A percentile compares a stretch with the other conserved stretches of the same genome.
phyloP scores from a whole-genome alignment of 2,329 filamentous ascomycete species.

The Tolypocladium nubicola region DNA sequence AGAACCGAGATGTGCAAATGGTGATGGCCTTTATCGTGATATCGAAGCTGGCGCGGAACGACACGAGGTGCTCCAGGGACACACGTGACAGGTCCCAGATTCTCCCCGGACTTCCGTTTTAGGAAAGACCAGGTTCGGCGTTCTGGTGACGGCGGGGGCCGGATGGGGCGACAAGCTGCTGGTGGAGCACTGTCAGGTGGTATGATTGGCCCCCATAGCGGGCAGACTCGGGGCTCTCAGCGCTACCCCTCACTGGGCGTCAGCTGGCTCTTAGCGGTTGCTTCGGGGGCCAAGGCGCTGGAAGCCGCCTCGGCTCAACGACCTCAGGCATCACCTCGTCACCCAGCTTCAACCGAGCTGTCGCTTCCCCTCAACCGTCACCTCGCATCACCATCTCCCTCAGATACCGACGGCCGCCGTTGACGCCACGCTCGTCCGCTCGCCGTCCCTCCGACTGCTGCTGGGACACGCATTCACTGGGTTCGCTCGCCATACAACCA shows the following conservation, averaged over 20 bases:
- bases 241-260: background rate
- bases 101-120: background rate
- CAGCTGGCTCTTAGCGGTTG: background rate
- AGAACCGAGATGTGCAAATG: too few relatives aligned
- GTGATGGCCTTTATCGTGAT: too few relatives aligned
- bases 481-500: background rate
- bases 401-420: background rate
- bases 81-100: too few relatives aligned
- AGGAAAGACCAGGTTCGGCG: background rate
- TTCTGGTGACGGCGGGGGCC: background rate
- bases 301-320: background rate
- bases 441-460: background rate
- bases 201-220: background rate
- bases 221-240: background rate
- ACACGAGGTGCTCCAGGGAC: too few relatives aligned
- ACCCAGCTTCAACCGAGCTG: background rate
- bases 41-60: too few relatives aligned
- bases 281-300: background rate
- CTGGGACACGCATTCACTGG: background rate
- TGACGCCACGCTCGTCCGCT: background rate
- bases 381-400: background rate
- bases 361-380: background rate
- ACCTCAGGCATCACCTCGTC: background rate
- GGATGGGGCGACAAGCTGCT: background rate
- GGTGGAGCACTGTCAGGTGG: background rate